These are phyloP conservation scores for Macroventuria anomochaeta DNA, from an alignment of 2,329 filamentous ascomycete species.

Conservation along the genomic window DNA sequence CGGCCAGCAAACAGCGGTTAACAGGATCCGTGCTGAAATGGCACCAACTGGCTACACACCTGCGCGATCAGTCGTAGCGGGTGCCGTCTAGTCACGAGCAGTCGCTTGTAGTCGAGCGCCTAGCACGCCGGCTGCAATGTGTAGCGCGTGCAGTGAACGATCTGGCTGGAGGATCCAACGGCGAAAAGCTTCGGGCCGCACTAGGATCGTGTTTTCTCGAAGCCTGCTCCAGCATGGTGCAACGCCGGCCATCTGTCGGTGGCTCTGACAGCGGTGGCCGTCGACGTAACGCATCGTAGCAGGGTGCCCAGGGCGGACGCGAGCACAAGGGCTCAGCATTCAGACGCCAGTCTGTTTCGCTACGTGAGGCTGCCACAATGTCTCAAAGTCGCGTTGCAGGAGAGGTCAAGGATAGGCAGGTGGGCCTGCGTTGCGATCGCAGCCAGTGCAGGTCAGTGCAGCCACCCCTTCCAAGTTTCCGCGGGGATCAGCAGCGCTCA, in stretches of 20 bases:
- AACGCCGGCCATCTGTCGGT: constrained; percentile 34
- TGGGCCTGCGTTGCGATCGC: constrained; percentile 16
- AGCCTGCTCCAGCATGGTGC: constrained; percentile 41
- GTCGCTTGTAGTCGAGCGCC: constrained; percentile 29
- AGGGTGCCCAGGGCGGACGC: constrained; percentile 9
- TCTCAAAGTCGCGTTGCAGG: constrained; percentile 24
- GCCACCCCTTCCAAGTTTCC: constrained; percentile 28
- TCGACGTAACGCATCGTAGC: constrained; percentile 32
- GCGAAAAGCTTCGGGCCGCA: constrained; percentile 49
- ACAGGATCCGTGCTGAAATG: constrained; percentile 33
- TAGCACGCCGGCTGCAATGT: constrained; percentile 37
- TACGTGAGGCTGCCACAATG: constrained; percentile 42
- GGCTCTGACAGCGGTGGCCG: constrained; percentile 41
- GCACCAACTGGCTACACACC: constrained; percentile 41
- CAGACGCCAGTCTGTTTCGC: constrained; percentile 21
- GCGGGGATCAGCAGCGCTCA: constrained; percentile 37
- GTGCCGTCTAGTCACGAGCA: constrained; percentile 9
- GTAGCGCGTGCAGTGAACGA: constrained; percentile 33
- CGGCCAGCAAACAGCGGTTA: constrained; percentile 33
- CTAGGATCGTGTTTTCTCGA: constrained; percentile 49
- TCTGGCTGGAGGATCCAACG: constrained; percentile 46
- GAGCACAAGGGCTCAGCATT: constrained; percentile 8
- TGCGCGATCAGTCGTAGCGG: constrained; percentile 45
- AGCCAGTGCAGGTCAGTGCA: constrained; percentile 11
- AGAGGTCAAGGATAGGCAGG: constrained; percentile 11